Evolutionary conservation across 495 filamentous ascomycete genomes (phyloP).

Genomic region (Xylaria bambusicola): DNA sequence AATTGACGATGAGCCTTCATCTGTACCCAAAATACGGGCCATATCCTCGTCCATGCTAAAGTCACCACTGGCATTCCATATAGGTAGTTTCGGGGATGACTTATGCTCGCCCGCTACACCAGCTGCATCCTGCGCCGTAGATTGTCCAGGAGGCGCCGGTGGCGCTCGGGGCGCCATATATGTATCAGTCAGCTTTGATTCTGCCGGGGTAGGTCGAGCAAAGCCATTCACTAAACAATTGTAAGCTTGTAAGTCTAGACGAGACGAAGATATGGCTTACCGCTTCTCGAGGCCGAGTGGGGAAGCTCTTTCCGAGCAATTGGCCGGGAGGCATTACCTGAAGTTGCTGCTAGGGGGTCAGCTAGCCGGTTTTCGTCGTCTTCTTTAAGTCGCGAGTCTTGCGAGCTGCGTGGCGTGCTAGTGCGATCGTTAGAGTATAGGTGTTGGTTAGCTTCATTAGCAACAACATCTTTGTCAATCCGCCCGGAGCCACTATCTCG

Average conservation of each 20-base stretch:
- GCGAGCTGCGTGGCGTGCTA: constrained; percentile 49
- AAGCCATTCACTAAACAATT: constrained; percentile 40
- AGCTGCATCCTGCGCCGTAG: constrained; percentile 56
- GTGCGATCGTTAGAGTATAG: constrained; percentile 38
- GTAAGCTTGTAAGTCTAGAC: constrained; percentile 8
- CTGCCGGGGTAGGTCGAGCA: constrained; percentile 35
- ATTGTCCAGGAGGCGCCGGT: constrained; percentile 58
- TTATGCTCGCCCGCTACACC: constrained; percentile 56
- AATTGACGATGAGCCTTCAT: constrained; percentile 71
- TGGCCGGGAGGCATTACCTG: constrained; percentile 39
- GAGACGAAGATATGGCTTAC: constrained; percentile 27
- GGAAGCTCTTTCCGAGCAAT: constrained; percentile 54
- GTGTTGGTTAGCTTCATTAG: constrained; percentile 33
- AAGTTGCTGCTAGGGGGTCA: constrained; percentile 38
- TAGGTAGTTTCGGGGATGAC: constrained; percentile 69
- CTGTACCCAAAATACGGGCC: constrained; percentile 71
- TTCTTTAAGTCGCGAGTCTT: constrained; percentile 48
- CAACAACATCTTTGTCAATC: constrained; percentile 33
- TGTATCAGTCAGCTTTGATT: constrained; percentile 53
- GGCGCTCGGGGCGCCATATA: constrained; percentile 66
- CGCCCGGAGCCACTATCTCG: constrained; percentile 30
- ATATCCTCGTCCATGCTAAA: constrained; percentile 92
- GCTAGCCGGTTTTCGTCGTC: constrained; percentile 47
- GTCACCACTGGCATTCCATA: constrained; percentile 72
- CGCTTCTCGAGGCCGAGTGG: constrained; percentile 35